Conservation (phyloP, 495 filamentous ascomycete genomes). For the Penicillium antarcticum region DNA sequence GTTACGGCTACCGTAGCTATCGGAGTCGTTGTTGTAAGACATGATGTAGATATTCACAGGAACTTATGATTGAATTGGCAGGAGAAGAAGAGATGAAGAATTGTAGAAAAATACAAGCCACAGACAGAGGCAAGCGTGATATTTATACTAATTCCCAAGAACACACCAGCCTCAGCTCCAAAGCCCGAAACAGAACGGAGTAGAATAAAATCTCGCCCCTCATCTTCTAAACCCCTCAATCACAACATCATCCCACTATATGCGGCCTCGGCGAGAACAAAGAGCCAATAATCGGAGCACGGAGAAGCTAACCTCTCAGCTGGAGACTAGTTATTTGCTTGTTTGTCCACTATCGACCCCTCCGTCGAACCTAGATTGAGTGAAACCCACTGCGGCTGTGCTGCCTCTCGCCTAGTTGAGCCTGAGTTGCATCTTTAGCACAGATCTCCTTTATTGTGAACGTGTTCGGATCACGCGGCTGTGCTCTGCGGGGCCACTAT, state of each 20-base stretch:
- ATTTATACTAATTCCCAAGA: neutral
- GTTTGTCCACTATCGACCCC: neutral
- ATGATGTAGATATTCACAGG: neutral
- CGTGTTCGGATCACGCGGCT: too few relatives aligned
- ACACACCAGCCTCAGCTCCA: too few relatives aligned
- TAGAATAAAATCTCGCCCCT: neutral
- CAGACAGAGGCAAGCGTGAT: neutral
- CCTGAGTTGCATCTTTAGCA: neutral
- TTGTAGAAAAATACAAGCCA: too few relatives aligned
- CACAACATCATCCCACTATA: neutral
- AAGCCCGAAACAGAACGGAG: neutral
- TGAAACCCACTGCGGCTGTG: slow-evolving; percentile 1
- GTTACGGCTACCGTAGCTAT: slow-evolving; percentile 3
- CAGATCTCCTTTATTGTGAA: too few relatives aligned
- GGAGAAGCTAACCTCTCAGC: neutral
- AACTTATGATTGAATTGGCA: neutral
- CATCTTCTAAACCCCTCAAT: neutral
- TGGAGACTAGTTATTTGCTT: neutral
- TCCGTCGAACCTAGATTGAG: neutral
- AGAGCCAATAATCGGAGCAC: slow-evolving; percentile 1
- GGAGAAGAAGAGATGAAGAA: neutral
- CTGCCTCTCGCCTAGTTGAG: neutral
- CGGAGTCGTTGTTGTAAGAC: slow-evolving; percentile 7
- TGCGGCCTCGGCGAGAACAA: neutral
- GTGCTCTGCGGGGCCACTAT: too few relatives aligned